Base-by-base conservation (phyloP, 139 green algal species). In the Coccomyxa sp. region DNA sequence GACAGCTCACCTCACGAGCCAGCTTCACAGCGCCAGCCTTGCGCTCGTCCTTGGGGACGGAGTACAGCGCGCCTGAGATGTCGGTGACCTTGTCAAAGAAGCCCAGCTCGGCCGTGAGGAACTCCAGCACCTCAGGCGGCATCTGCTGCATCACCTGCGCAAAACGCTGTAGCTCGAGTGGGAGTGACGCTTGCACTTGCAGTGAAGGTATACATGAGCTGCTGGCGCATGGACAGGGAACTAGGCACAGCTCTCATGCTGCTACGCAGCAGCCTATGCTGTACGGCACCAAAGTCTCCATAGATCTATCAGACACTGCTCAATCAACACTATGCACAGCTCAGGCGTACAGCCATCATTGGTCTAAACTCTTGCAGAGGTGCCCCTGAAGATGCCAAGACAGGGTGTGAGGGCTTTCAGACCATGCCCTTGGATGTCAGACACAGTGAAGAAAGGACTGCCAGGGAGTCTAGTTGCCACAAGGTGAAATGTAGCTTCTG, bases 71-170 rank as follows among this genome's bases (percentile, higher is more conserved):
- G 38, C 92, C 92, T 39, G 88, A 93, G 38, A 88, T 87, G 75
- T 77, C 81, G 29, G 88, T 94, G 34, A 97, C 85, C 34, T 88
- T 77, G 64, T 91, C 81, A 68, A 97, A 97, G 81, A 94, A 96
- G 16, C 22, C 35, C n/a, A 86, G 79, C 85, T 97, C 89, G 18
- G 84, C 91, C 22, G 87, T 58, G 81, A 92, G 87, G 68, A 92
- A 93, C 29, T 76, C 39, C 27, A 41, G 55, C 64, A 82, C 70
- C 14, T 81, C 74, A 6, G 81, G 69, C 22, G 73, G 77, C 55
- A 82, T 54, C 27, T 68, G 31, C 39, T 44, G n/a, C 71, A 54
- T 82, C 0, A 85, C 76, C 71, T 76, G 70, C 14, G 5, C 22
- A 3, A 64, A 3, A 6, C 50, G 50, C 34, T 29, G 12, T 12